Base-by-base conservation (phyloP, 352 stramenopile genomes). In the Phytophthora cactorum region DNA sequence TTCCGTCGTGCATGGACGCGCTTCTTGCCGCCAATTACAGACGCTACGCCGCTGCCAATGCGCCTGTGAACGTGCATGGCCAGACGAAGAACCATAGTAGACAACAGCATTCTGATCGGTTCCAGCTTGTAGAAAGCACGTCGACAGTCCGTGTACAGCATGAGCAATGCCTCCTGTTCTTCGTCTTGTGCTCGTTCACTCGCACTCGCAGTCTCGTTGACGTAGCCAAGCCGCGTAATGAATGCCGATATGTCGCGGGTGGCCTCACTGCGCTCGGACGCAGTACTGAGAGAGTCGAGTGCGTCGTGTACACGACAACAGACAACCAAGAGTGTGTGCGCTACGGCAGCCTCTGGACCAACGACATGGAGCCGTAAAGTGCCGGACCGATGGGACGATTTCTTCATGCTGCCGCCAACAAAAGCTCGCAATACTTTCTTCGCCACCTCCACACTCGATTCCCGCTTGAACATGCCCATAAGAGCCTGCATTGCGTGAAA, bases 91-190 rank as follows among this genome's bases (percentile, higher is more conserved):
- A 93, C 86, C 32, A 78, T 77, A 17, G 70, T 81, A 3, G 85
- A 79, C 0, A 97, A 66, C 5, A 79, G 65, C 1, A 74, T 65
- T 29, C 92, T 91, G 32, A 97, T 82, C 8, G 54, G 62, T 44
- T 97, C 90, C 8, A 97, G 67, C 59, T 97, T 97, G 77, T 90
- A 92, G 58, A 97, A 97, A 1, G 81, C 80, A 14, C 85, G 84
- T 31, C 92, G 87, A 45, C 86, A 96, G 45, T 97, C 89, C 11
- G 92, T 92, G 66, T 96, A 97, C 14, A 97, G 71, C 75, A 91
- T 85, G 22, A 98, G 64, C 25, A 97, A 63, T 22, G 84, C 85
- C 45, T 97, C 90, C 51, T 94, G 73, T 27, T 96, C 87, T 39
- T 93, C 84, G 15, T 90, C 77, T 58, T 74, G 59, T 4, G 65